A percentile compares a stretch with the other conserved stretches of the same genome.
These are phyloP conservation scores for Alopecurus myosuroides DNA, from an alignment of 176 grass and related monocot species.

Conservation along the genomic window DNA sequence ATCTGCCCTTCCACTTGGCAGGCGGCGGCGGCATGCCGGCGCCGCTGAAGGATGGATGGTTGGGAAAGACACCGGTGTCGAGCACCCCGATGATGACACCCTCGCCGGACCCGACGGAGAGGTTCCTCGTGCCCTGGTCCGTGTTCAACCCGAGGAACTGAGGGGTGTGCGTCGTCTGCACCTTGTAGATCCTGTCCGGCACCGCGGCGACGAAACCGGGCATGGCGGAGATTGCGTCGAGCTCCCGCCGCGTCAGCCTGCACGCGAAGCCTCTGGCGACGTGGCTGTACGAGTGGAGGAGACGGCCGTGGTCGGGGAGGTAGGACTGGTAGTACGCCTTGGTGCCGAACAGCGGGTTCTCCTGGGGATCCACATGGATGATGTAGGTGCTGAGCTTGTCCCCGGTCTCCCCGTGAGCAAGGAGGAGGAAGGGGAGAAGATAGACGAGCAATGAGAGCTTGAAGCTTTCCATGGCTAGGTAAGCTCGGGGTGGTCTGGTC, in stretches of 20 bases:
- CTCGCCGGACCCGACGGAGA: background rate
- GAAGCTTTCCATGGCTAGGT: too few species aligned
- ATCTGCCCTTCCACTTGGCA: conserved; percentile 5
- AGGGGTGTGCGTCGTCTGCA: background rate
- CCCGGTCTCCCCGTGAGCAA: too few species aligned
- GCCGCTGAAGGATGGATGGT: background rate
- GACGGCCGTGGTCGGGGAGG: background rate
- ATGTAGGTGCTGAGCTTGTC: too few species aligned
- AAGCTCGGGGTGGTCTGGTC: too few species aligned
- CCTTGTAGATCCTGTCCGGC: background rate
- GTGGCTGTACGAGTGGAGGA: background rate
- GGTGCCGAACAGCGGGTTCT: background rate
- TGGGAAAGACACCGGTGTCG: conserved; percentile 34
- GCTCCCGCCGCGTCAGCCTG: background rate
- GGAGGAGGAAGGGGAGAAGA: too few species aligned
- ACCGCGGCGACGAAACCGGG: background rate
- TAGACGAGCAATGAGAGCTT: too few species aligned
- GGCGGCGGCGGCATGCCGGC: conserved; percentile 9
- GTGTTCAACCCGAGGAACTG: background rate
- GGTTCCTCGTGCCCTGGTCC: background rate
- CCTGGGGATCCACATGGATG: background rate
- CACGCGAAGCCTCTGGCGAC: background rate
- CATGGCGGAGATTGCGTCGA: background rate
- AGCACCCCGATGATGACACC: conserved; percentile 41
- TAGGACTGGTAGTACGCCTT: conserved; percentile 1